A percentile compares a stretch with the other conserved stretches of the same genome.
Conservation (phyloP, 2,329 filamentous ascomycete genomes). For the Botrytis hyacinthi region DNA sequence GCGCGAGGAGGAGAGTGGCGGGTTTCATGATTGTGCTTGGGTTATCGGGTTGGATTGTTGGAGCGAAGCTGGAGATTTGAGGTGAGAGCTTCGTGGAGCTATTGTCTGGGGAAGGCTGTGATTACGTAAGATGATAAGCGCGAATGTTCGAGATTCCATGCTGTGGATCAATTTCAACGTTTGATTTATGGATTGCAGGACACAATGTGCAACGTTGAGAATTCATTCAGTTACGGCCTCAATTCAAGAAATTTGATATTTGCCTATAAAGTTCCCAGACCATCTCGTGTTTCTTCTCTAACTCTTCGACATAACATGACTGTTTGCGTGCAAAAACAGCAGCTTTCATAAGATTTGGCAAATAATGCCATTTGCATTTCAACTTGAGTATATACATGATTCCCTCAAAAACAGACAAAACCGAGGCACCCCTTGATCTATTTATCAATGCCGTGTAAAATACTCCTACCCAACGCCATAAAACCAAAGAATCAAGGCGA, state of each 20-base stretch:
- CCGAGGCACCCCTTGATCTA: slow-evolving; percentile 5
- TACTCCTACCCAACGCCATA: slow-evolving; percentile 17
- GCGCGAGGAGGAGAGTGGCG: slow-evolving; percentile 45
- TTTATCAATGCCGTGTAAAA: slow-evolving; percentile 8
- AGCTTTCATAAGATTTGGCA: neutral
- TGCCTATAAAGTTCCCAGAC: neutral
- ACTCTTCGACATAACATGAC: neutral
- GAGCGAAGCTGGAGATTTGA: slow-evolving; percentile 10
- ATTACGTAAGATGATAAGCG: slow-evolving; percentile 8
- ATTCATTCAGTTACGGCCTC: neutral
- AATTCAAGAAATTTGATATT: neutral
- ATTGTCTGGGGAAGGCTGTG: slow-evolving; percentile 20
- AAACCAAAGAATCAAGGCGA: slow-evolving; percentile 11
- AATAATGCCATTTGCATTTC: slow-evolving; percentile 11
- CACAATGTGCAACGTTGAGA: neutral
- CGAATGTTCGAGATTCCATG: neutral
- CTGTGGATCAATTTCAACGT: neutral
- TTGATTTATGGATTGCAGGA: neutral
- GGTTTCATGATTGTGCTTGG: slow-evolving; percentile 35
- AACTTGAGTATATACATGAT: slow-evolving; percentile 15
- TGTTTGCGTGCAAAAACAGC: neutral
- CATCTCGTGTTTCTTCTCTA: neutral
- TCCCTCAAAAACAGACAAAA: neutral
- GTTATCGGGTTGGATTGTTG: neutral
- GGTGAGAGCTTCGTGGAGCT: slow-evolving; percentile 20